Base-by-base conservation (phyloP, 768 basidiomycete genomes). In the Saitozyma sp. region DNA sequence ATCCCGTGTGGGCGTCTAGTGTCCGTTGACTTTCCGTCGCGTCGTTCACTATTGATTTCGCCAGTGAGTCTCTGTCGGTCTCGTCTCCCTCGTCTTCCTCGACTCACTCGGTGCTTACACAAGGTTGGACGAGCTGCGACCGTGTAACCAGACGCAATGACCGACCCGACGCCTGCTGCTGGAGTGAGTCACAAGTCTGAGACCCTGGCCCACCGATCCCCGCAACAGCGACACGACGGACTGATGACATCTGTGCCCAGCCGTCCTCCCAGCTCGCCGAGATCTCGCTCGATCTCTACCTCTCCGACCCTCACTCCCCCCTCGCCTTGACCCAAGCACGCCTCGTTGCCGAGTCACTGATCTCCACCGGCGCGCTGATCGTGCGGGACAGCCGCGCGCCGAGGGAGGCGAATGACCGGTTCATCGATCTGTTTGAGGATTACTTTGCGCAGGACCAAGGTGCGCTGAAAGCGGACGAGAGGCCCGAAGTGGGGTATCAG, bases 351-450 rank as follows among this genome's bases (percentile, higher is more conserved):
- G 83, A 89, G 67, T 89, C 91, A 3, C 82, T 96, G 42, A 89
- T 91, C 59, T 82, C 83, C 43, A 92, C 89, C 62, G 94, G 94
- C 2, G 94, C 94, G 0, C 84, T 96, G 20, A 83, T 96, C 29
- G 82, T 96, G 46, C 87, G 85, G 58, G 94, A 96, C 78, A 89
- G 88, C 13, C 85, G 93, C 11, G 91, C 93, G 19, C 85, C 86
- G 5, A 90, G 91, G 72, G 82, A 86, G 20, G 89, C 92, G 78
- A 97, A 98, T 76, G 75, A 83, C 39, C 81, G 81, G 11, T 97
- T 97, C 77, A 84, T 98, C 46, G 89, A 96, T 80, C 83, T 95
- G 52, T 83, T 94, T 49, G 94, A 98, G 76, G 91, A 94, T 78
- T 98, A 98, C 79, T 98, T 98, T 74, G 83, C 84, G 8, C 92